phyloP scores from a whole-genome alignment of 2,329 filamentous ascomycete genomes.

The Colletotrichum gigasporum region DNA sequence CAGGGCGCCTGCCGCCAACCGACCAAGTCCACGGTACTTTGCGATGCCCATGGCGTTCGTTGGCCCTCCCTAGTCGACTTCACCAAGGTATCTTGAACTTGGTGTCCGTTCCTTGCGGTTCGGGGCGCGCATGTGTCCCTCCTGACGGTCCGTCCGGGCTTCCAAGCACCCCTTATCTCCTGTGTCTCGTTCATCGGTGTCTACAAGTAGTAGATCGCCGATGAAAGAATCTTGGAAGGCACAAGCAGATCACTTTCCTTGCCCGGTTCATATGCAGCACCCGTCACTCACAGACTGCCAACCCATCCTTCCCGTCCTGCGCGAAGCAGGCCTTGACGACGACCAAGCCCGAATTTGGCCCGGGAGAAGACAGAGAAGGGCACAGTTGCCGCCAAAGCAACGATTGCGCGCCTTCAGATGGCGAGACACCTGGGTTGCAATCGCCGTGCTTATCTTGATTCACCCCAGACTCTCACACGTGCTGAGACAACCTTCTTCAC shows the following conservation, averaged over 20 bases:
- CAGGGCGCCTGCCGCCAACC: not conserved
- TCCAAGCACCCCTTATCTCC: not conserved
- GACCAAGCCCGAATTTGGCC: slow-evolving; percentile 6
- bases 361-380: not conserved
- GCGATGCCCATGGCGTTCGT: not conserved
- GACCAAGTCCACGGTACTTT: slow-evolving; percentile 20
- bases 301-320: not conserved
- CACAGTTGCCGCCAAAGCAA: not conserved
- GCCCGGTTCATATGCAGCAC: not conserved
- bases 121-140: not conserved
- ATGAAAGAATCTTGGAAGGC: not conserved
- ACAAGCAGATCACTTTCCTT: not conserved
- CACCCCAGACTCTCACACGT: slow-evolving; percentile 27
- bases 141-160: not conserved
- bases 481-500: slow-evolving; percentile 32
- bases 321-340: not conserved
- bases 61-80: slow-evolving; percentile 7
- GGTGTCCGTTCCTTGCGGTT: slow-evolving; percentile 1
- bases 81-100: not conserved
- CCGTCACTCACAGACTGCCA: not conserved
- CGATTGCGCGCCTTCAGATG: not conserved
- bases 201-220: slow-evolving; percentile 21
- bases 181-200: slow-evolving; percentile 1
- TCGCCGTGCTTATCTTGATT: slow-evolving; percentile 19
- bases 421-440: slow-evolving; percentile 9